Conservation (phyloP, 176 grass and related monocot species). For the Triticum urartu region DNA sequence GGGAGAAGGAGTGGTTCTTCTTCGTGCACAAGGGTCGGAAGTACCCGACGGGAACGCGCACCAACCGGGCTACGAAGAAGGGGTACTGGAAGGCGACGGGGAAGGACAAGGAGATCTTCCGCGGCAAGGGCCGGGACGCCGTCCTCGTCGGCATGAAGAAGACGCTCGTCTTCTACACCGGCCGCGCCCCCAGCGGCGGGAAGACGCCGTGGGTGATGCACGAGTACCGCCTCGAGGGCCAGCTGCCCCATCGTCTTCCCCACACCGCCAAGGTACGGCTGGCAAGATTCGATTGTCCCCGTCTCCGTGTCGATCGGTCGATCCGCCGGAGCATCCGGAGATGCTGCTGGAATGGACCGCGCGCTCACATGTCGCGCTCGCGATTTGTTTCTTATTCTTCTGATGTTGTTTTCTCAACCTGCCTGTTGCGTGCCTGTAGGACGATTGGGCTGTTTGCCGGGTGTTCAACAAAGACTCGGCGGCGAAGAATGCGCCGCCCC, state of each 20-base stretch:
- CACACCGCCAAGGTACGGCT: conserved; percentile 55
- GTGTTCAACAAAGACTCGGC: conserved; percentile 62
- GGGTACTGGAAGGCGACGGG: conserved; percentile 99
- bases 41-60: conserved; percentile 86
- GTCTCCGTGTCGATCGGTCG: neutral
- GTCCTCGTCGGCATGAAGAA: conserved; percentile 96
- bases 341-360: conserved; percentile 10
- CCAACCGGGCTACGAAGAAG: conserved; percentile 69
- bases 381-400: neutral
- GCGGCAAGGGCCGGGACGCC: conserved; percentile 34
- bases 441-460: conserved; percentile 79
- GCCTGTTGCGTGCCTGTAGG: conserved; percentile 45
- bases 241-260: conserved; percentile 41
- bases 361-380: conserved; percentile 17
- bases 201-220: conserved; percentile 97
- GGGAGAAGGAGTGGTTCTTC: conserved; percentile 91
- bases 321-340: neutral
- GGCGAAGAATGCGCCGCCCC: conserved; percentile 25
- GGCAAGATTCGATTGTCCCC: neutral
- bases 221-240: conserved; percentile 81
- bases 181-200: conserved; percentile 73
- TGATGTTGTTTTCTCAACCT: conserved; percentile 27
- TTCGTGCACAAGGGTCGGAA: conserved; percentile 88
- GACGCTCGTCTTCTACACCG: conserved; percentile 95
- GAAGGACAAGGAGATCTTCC: conserved; percentile 88